Conservation (phyloP, 2,329 filamentous ascomycete genomes). For the Ploettnerulaceae sp. region DNA sequence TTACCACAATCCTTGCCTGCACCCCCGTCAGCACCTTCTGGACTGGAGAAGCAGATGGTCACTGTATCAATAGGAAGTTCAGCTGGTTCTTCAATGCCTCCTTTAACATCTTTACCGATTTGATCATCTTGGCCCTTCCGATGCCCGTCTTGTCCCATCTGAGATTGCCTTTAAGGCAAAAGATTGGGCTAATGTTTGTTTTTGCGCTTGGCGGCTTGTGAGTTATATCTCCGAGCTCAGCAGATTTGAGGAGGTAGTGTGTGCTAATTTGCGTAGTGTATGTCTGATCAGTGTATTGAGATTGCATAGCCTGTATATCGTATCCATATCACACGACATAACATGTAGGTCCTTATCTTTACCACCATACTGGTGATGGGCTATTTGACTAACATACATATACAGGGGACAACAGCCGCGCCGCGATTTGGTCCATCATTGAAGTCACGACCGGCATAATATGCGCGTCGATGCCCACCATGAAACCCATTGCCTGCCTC, state of each 20-base stretch:
- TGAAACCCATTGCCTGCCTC: constrained; percentile 46
- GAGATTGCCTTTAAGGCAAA: constrained; percentile 19
- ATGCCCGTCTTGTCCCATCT: constrained; percentile 19
- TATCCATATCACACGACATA: constrained; percentile 9
- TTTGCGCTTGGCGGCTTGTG: constrained; percentile 27
- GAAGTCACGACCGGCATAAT: constrained; percentile 37
- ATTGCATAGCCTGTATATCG: constrained; percentile 15
- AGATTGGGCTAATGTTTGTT: constrained; percentile 20
- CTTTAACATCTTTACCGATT: constrained; percentile 22
- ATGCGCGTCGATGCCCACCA: constrained; percentile 55
- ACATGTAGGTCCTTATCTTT: constrained; percentile 11
- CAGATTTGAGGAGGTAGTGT: too few species aligned
- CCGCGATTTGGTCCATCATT: constrained; percentile 34
- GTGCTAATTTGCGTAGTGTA: too few species aligned
- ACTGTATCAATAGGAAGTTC: constrained; percentile 16
- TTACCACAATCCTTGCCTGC: constrained; percentile 18
- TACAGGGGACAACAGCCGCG: constrained; percentile 29
- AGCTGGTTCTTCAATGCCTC: constrained; percentile 21
- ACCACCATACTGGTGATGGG: background rate
- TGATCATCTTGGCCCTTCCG: constrained; percentile 19
- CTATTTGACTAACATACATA: background rate
- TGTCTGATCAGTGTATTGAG: constrained; percentile 20
- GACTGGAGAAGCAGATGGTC: background rate
- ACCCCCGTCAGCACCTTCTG: constrained; percentile 19
- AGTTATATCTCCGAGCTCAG: constrained; percentile 6